A percentile compares a stretch with the other conserved stretches of the same genome.
phyloP scores from a whole-genome alignment of 495 filamentous ascomycete species.

The Parachaetomium inaequale region DNA sequence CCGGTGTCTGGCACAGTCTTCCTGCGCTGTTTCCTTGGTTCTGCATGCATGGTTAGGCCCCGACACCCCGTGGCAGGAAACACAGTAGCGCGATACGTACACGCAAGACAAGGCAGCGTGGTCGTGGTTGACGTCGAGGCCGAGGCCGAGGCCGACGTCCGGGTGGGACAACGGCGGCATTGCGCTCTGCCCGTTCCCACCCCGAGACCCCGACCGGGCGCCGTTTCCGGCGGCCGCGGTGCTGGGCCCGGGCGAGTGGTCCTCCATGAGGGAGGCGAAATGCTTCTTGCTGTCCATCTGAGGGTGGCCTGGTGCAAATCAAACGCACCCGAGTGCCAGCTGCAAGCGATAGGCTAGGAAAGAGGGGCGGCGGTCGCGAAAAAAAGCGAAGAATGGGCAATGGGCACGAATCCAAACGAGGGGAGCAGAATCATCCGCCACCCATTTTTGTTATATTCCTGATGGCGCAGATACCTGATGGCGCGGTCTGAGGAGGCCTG shows the following conservation, averaged over 20 bases:
- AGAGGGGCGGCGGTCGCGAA: background rate
- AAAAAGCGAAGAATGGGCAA: conserved; percentile 18
- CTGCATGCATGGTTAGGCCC: conserved; percentile 35
- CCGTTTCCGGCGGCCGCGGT: conserved; percentile 16
- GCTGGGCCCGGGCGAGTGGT: conserved; percentile 23
- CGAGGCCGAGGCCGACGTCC: background rate
- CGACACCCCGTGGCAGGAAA: background rate
- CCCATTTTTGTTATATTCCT: conserved; percentile 36
- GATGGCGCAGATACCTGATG: background rate
- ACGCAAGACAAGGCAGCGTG: conserved; percentile 29
- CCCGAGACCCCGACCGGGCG: background rate
- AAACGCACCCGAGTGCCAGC: background rate
- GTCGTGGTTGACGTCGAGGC: conserved; percentile 10
- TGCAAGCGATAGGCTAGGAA: background rate
- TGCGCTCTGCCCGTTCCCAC: conserved; percentile 7
- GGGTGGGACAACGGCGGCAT: conserved; percentile 13
- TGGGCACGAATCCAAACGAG: conserved; percentile 14
- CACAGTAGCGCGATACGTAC: conserved; percentile 25
- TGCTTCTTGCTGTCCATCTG: conserved; percentile 34
- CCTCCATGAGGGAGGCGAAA: conserved; percentile 32
- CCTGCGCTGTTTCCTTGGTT: conserved; percentile 38
- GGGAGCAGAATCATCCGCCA: conserved; percentile 31
- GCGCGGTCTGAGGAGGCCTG: conserved; percentile 16
- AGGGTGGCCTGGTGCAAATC: background rate
- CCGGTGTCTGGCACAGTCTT: conserved; percentile 45